Evolutionary conservation across 306 rosid species (phyloP), one percentile per base, ranked within the genome.

Genomic region (Mucuna pruriens): DNA sequence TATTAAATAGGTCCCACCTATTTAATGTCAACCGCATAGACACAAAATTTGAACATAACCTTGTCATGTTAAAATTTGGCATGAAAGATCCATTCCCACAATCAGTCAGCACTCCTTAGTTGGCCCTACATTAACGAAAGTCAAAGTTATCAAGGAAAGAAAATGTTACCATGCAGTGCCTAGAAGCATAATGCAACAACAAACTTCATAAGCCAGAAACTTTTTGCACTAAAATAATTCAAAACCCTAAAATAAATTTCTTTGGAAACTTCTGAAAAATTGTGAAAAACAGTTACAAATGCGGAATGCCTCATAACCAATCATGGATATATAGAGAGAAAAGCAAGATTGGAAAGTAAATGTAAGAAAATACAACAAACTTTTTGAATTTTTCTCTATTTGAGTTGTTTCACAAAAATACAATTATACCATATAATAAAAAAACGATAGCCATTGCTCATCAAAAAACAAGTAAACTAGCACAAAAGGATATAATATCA

Each of bases 401-500:
- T 31, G 65, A 34, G 57, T 71, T 25, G 63, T 62, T 62, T 72
- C 57, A 16, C 29, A 31, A 73, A 70, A 62, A 20, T 61, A 61
- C 45, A 62, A 73, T 38, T 69, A 38, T 49, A 73, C 58, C 38
- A 51, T 73, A 38, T 40, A 62, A 72, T 34, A 64, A n/a, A n/a
- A n/a, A n/a, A n/a, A n/a, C n/a, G 42, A 16, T 49, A 77, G 62
- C 0, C 58, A 71, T 42, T 29, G 51, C 60, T 62, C 23, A 42
- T 76, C 17, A 67, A 39, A 61, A 49, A 62, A 64, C 10, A 64
- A 79, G 42, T 38, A 55, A 65, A 74, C 40, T 22, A 39, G 60
- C 64, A 26, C 62, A 52, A 44, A 61, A 80, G 75, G 61, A 81
- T 25, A 64, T 36, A 55, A 57, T 54, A 73, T 78, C 38, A 63